phyloP scores from a whole-genome alignment of 257 asterid genomes.

The Leonotis leonurus region DNA sequence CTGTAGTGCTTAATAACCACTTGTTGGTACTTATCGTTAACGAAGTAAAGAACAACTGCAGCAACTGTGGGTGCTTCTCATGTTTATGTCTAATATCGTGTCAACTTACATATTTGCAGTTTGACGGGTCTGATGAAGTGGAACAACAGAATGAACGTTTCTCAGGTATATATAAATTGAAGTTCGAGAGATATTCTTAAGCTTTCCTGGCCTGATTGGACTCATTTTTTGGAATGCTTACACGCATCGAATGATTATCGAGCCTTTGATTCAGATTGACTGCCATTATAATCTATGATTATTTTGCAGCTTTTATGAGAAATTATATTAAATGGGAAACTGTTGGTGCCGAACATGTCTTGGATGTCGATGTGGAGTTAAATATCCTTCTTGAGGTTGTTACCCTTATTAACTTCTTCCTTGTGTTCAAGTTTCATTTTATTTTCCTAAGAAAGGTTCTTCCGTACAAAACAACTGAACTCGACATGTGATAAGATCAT shows the following conservation, averaged over 20 bases:
- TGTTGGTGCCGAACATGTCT: conserved; percentile 36
- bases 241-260: not conserved
- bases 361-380: conserved; percentile 55
- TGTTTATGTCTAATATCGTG: not conserved
- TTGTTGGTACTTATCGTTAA: not conserved
- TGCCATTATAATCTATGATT: not conserved
- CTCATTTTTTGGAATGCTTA: not conserved
- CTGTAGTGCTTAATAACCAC: not conserved
- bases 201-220: not conserved
- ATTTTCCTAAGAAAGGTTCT: not conserved
- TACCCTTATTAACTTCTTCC: conserved; percentile 9
- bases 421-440: conserved; percentile 1
- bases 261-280: not conserved
- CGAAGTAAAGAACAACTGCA: not conserved
- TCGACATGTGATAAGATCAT: not conserved
- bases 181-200: not conserved
- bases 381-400: conserved; percentile 34
- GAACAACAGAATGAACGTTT: conserved; percentile 68
- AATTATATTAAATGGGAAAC: conserved; percentile 70
- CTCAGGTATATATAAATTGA: conserved; percentile 40
- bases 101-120: conserved; percentile 33
- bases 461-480: not conserved
- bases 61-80: not conserved
- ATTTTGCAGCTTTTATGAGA: conserved; percentile 66
- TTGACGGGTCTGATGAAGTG: conserved; percentile 68